Conservation (phyloP, 345 rosid genomes). For the Boechera divaricarpa region DNA sequence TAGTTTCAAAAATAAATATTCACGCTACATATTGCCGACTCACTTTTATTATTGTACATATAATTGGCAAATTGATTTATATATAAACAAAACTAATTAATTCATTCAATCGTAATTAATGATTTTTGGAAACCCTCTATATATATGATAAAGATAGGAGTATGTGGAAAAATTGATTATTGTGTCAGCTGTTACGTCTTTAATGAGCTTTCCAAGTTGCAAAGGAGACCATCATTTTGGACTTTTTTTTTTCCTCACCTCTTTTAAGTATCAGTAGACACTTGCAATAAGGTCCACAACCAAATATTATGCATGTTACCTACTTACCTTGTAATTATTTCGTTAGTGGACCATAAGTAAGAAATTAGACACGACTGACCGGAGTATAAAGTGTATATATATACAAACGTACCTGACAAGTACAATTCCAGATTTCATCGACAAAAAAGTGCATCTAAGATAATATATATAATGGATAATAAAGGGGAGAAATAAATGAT, state of each 20-base stretch:
- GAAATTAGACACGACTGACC: constrained; percentile 6
- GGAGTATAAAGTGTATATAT: constrained; percentile 7
- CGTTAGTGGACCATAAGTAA: constrained; percentile 23
- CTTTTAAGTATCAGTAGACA: constrained; percentile 18
- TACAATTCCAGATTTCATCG: constrained; percentile 28
- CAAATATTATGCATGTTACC: background rate
- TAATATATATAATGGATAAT: background rate
- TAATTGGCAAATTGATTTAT: background rate
- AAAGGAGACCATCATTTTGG: constrained; percentile 42
- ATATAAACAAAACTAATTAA: background rate
- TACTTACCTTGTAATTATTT: background rate
- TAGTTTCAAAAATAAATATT: too few species aligned
- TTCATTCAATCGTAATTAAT: background rate
- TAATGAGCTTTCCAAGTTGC: constrained; percentile 36
- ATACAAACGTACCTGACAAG: constrained; percentile 28
- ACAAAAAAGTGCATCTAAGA: background rate
- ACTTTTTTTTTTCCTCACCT: constrained; percentile 15
- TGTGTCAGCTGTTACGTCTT: constrained; percentile 35
- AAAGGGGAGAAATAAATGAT: background rate
- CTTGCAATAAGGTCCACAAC: constrained; percentile 33
- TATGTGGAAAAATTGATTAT: background rate
- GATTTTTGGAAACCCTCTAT: background rate
- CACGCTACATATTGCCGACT: constrained; percentile 15
- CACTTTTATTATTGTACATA: background rate
- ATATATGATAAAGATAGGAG: too few species aligned